A percentile compares a stretch with the other conserved stretches of the same genome.
phyloP scores from a whole-genome alignment of 2,329 filamentous ascomycete genomes.

The Fusarium napiforme region DNA sequence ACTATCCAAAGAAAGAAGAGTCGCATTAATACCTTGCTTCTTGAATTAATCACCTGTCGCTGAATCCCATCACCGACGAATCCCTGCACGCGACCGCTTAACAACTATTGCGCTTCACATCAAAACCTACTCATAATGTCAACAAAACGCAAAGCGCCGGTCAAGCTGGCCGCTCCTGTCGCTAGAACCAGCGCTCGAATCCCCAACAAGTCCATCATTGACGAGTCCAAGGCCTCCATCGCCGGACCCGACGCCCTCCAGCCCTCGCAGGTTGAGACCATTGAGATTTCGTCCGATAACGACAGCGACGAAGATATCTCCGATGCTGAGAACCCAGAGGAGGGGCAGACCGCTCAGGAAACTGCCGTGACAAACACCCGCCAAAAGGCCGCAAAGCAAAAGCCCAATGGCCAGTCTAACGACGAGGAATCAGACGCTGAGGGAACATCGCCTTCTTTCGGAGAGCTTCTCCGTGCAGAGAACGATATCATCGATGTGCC shows the following conservation, averaged over 20 bases:
- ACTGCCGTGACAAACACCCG: constrained; percentile 7
- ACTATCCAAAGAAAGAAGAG: not conserved
- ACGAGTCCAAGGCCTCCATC: constrained; percentile 68
- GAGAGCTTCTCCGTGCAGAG: constrained; percentile 81
- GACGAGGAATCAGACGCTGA: constrained; percentile 58
- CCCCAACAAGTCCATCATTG: constrained; percentile 61
- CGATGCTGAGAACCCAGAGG: constrained; percentile 56
- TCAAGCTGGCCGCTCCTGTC: constrained; percentile 66
- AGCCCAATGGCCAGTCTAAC: constrained; percentile 44
- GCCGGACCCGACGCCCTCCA: constrained; percentile 55
- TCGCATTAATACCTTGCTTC: not conserved
- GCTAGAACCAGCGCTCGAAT: constrained; percentile 65
- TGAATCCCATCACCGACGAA: constrained; percentile 10
- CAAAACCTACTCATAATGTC: constrained; percentile 58
- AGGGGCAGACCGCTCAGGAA: constrained; percentile 33
- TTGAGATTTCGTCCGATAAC: constrained; percentile 69
- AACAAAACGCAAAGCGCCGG: constrained; percentile 69
- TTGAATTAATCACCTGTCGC: not conserved
- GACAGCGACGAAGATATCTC: constrained; percentile 60
- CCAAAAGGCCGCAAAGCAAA: constrained; percentile 33
- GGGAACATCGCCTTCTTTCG: constrained; percentile 76
- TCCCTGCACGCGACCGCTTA: constrained; percentile 32
- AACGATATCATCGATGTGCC: constrained; percentile 81
- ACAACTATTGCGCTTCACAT: not conserved
- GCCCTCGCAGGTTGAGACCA: constrained; percentile 55